A percentile compares a stretch with the other conserved stretches of the same genome.
Conservation (phyloP, 1,284 basidiomycete genomes). For the Heterobasidion parviporum region DNA sequence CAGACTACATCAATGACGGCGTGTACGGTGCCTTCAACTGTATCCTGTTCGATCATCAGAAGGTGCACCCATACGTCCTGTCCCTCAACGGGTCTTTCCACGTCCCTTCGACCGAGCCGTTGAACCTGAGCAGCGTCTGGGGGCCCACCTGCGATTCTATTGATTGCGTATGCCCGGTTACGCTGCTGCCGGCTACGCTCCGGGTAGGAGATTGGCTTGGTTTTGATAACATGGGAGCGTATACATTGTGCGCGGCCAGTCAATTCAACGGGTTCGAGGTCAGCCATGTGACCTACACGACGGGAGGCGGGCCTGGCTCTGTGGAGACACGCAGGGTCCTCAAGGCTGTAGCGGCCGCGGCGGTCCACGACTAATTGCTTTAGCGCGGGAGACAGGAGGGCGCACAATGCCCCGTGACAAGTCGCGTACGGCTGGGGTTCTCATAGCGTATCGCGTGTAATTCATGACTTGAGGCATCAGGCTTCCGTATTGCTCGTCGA, state of each 20-base stretch:
- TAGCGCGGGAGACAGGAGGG: neutral
- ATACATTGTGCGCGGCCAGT: constrained; percentile 71
- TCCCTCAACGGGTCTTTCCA: constrained; percentile 30
- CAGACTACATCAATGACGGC: constrained; percentile 97
- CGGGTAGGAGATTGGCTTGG: constrained; percentile 74
- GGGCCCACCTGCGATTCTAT: constrained; percentile 72
- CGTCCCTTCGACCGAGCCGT: constrained; percentile 35
- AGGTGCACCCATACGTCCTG: constrained; percentile 65
- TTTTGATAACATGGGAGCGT: constrained; percentile 76
- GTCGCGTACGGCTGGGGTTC: too few relatives aligned
- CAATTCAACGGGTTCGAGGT: constrained; percentile 61
- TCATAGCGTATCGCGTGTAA: too few relatives aligned
- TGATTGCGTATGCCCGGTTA: constrained; percentile 52
- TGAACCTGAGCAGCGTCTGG: constrained; percentile 54
- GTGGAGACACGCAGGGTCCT: constrained; percentile 17
- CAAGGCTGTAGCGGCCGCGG: constrained; percentile 5
- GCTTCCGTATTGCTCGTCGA: neutral
- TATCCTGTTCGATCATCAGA: constrained; percentile 75
- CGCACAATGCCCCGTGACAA: too few relatives aligned
- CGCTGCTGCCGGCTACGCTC: constrained; percentile 43
- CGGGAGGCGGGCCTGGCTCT: constrained; percentile 27
- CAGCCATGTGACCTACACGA: constrained; percentile 35
- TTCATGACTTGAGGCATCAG: too few relatives aligned
- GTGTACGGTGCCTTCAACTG: constrained; percentile 98
- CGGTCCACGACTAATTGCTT: constrained; percentile 9